Base-by-base conservation (phyloP, 2,329 filamentous ascomycete species). In the Exophiala mesophila region DNA sequence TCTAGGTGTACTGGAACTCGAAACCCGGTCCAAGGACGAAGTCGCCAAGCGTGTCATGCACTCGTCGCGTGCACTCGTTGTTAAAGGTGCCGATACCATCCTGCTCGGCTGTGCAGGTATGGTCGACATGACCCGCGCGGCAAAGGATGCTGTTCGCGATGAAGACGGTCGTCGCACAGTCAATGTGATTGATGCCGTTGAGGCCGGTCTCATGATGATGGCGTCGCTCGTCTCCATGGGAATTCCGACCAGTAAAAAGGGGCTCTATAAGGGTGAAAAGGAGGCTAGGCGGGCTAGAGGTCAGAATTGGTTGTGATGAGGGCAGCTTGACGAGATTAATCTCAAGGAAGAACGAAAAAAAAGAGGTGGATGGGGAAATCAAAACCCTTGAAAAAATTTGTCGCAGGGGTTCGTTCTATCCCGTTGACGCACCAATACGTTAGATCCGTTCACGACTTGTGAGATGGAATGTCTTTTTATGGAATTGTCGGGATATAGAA, bases 131-230 rank as follows among this genome's bases (percentile, higher is more conserved):
- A 68, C 67, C 39, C 39, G 56, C 17, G 66, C 65, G 3, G 69
- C 73, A 30, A 68, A 73, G 48, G 59, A 68, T 19, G 69, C 65
- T 0, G 72, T 76, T 0, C 63, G 63, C 0, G 59, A 64, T 20
- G 65, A 59, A 20, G 57, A 55, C 34, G 50, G 50, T 1, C 36
- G 70, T 21, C 55, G 61, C 21, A 57, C 54, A 12, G 60, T 65
- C 3, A 70, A 71, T 55, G 69, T 76, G 5, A 61, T 76, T 18
- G 73, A 76, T 59, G 71, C 72, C 0, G 73, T 76, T 1, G 64
- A 60, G 63, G 67, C 17, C 55, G 68, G 52, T 57, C 60, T 60
- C 12, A 53, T 58, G 43, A 52, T 59, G 45, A 53, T 60, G 41
- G 44, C 50, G 6, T 54, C 49, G 10, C 39, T 60, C 10, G 45